These are phyloP conservation scores for Mortierella sp. DNA, from an alignment of 371 early-diverging fungal genomes.

Conservation along the genomic window DNA sequence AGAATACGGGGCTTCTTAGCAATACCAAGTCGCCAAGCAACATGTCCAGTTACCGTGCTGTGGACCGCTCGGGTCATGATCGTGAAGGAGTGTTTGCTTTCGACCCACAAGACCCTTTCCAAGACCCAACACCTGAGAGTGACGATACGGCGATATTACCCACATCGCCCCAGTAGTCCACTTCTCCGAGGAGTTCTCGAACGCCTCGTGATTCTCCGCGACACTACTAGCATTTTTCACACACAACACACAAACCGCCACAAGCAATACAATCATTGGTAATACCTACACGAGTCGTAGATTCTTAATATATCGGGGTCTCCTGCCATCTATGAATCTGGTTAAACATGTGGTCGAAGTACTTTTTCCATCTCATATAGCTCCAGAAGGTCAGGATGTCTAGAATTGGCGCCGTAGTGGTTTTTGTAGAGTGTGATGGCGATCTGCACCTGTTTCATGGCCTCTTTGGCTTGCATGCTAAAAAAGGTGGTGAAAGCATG, in stretches of 20 bases:
- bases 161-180: too few relatives aligned
- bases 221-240: too few relatives aligned
- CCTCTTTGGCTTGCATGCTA: conserved; percentile 45
- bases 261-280: too few relatives aligned
- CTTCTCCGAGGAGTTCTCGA: too few relatives aligned
- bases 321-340: too few relatives aligned
- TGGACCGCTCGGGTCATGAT: background rate
- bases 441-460: conserved; percentile 32
- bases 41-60: background rate
- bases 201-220: too few relatives aligned
- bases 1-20: background rate
- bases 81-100: conserved; percentile 1
- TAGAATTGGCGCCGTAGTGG: conserved; percentile 39
- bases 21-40: background rate
- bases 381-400: conserved; percentile 42
- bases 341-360: conserved; percentile 14
- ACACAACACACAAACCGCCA: too few relatives aligned
- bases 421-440: conserved; percentile 41
- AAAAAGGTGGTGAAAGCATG: too few relatives aligned
- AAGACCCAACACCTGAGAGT: conserved; percentile 7
- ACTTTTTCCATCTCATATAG: conserved; percentile 47
- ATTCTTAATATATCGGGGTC: too few relatives aligned
- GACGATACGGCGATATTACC: too few relatives aligned
- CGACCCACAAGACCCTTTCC: conserved; percentile 21
- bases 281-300: too few relatives aligned